A percentile compares a stretch with the other conserved stretches of the same genome.
Evolutionary conservation across 768 basidiomycete species (phyloP).

Genomic region (Boletus vermiculosoides): DNA sequence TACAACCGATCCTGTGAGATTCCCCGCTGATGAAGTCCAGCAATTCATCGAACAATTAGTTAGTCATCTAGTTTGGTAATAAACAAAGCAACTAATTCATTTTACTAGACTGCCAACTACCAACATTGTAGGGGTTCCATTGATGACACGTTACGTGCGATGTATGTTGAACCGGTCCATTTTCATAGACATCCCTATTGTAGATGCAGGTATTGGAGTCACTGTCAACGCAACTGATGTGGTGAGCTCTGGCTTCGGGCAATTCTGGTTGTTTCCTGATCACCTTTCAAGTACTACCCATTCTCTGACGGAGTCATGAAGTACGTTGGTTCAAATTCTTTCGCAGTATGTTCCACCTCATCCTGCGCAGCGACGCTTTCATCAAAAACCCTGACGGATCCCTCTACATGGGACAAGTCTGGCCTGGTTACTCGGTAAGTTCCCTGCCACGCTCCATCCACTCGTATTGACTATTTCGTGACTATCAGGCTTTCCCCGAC

Average conservation of each 20-base stretch:
- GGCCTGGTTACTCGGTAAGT: constrained; percentile 71
- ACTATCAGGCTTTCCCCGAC: constrained; percentile 54
- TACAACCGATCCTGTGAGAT: constrained; percentile 63
- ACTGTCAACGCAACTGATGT: constrained; percentile 59
- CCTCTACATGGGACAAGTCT: constrained; percentile 72
- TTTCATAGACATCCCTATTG: constrained; percentile 60
- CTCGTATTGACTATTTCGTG: neutral
- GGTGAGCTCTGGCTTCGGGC: constrained; percentile 38
- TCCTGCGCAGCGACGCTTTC: constrained; percentile 52
- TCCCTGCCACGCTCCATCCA: neutral
- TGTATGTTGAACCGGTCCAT: neutral
- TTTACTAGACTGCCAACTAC: constrained; percentile 23
- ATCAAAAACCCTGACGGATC: constrained; percentile 75
- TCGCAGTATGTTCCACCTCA: neutral
- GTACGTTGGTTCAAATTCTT: constrained; percentile 34
- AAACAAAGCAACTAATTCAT: constrained; percentile 2
- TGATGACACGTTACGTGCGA: neutral
- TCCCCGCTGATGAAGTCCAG: constrained; percentile 52
- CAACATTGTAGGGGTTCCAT: constrained; percentile 28
- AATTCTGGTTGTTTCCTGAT: neutral
- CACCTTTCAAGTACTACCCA: constrained; percentile 54
- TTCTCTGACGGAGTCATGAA: constrained; percentile 60
- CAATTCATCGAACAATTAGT: constrained; percentile 58
- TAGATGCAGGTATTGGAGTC: constrained; percentile 61
- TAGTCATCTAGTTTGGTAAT: constrained; percentile 19